Base-by-base conservation (phyloP, 345 rosid genomes). In the Combretum micranthum region DNA sequence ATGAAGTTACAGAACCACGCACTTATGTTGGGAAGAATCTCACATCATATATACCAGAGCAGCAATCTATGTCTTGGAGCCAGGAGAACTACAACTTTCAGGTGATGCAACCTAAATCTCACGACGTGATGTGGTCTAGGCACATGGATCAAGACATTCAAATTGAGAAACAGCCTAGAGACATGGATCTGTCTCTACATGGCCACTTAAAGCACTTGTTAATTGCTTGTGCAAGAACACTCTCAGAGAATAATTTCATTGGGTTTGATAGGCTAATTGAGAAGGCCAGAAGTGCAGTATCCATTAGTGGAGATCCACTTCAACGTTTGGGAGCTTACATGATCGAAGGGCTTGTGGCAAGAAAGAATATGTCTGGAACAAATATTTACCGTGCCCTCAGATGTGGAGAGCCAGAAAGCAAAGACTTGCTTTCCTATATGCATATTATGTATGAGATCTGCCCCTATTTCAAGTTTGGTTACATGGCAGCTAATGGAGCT, bases 401-500 rank as follows among this genome's bases (percentile, higher is more conserved):
- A n/a, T 78, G 86, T 59, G 62, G 72, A 52, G 85, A 86, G 64
- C 87, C 94, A 19, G 79, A 72, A 32, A 64, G 88, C 75, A 77
- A 72, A 68, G 92, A 82, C 56, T 71, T 78, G 68, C 82, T 82
- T 39, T 74, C 92, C 10, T 82, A 72, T 69, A 79, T 81, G 85
- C 85, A 70, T 39, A 52, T 79, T 63, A 61, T 83, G 42, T 86
- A 77, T 60, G 87, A 86, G 69, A 81, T 86, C 59, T 83, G 94
- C 70, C 89, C 94, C 5, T 83, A 83, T 66, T 55, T 86, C 68
- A 83, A 86, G 76, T 83, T 86, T 50, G 85, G 94, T 23, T 81
- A 78, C 83, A 77, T 86, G 89, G 94, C 87, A 43, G 94, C 87
- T 50, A 86, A 86, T 6, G 89, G 85, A 13, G 87, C 94, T 43